Conservation (phyloP, 768 basidiomycete genomes). For the Dioszegia hungarica region DNA sequence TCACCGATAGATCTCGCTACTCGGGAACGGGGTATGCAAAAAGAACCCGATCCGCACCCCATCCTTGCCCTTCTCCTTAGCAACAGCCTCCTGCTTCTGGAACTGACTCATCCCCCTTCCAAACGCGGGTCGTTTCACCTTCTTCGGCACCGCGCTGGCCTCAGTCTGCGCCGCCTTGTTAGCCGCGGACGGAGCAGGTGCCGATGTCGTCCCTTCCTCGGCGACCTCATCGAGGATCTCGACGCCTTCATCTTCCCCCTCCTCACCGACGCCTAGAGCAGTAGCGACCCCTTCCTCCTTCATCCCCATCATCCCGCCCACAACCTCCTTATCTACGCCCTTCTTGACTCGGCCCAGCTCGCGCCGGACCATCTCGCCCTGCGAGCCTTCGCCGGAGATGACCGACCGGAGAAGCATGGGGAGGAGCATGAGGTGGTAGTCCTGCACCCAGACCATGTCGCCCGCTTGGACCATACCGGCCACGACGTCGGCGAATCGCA, state of each 20-base stretch:
- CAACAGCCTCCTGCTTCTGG: conserved; percentile 41
- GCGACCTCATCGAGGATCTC: conserved; percentile 53
- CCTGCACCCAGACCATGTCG: conserved; percentile 97
- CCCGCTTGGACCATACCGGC: conserved; percentile 71
- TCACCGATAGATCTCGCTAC: conserved; percentile 92
- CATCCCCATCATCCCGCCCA: conserved; percentile 40
- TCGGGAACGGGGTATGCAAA: conserved; percentile 96
- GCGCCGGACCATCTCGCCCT: conserved; percentile 43
- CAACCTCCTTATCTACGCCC: conserved; percentile 44
- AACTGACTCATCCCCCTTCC: conserved; percentile 28
- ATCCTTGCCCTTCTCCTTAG: conserved; percentile 46
- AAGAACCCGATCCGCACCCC: conserved; percentile 94
- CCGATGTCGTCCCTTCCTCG: conserved; percentile 57
- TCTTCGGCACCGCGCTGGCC: conserved; percentile 14
- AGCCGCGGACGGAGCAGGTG: not conserved
- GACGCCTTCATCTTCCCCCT: conserved; percentile 34
- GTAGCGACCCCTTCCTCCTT: conserved; percentile 7
- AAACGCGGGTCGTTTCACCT: conserved; percentile 46
- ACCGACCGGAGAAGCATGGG: conserved; percentile 90
- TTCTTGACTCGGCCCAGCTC: conserved; percentile 53
- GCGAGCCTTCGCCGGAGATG: conserved; percentile 52
- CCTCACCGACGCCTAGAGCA: not conserved
- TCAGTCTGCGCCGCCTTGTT: not conserved
- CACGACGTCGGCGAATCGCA: conserved; percentile 88
- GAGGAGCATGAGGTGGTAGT: conserved; percentile 72